Evolutionary conservation across 768 basidiomycete genomes (phyloP).

Genomic region (Hysterangium stoloniferum): DNA sequence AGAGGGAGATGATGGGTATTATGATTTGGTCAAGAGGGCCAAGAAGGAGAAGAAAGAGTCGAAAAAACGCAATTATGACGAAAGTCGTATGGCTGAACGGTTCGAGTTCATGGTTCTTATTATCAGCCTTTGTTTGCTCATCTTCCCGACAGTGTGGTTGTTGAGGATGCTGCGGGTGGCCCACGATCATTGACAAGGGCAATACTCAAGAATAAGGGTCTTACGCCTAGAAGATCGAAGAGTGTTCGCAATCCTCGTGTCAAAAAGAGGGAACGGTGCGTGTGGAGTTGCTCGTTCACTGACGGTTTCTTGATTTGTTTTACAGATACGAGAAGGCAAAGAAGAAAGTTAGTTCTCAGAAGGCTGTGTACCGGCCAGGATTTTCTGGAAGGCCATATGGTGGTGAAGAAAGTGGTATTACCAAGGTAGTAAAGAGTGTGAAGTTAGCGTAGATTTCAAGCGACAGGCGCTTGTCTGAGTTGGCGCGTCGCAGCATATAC

Average conservation of each 20-base stretch:
- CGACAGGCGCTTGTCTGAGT: slow-evolving; percentile 4
- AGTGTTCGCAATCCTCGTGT: slow-evolving; percentile 92
- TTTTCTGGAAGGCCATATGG: slow-evolving; percentile 67
- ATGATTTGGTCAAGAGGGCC: slow-evolving; percentile 77
- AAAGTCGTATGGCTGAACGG: slow-evolving; percentile 46
- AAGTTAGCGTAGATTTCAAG: slow-evolving; percentile 39
- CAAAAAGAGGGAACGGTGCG: slow-evolving; percentile 74
- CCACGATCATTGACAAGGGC: slow-evolving; percentile 85
- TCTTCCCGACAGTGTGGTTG: slow-evolving; percentile 23
- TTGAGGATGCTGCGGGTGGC: slow-evolving; percentile 42
- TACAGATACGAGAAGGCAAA: slow-evolving; percentile 83
- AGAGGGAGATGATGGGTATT: slow-evolving; percentile 69
- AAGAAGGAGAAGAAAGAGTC: slow-evolving; percentile 64
- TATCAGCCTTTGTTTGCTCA: no score
- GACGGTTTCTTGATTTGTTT: not conserved
- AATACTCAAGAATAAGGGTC: slow-evolving; percentile 89
- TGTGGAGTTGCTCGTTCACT: not conserved
- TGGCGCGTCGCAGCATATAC: slow-evolving; percentile 1
- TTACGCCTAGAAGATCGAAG: slow-evolving; percentile 86
- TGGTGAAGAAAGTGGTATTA: slow-evolving; percentile 89
- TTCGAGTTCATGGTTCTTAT: slow-evolving; percentile 27
- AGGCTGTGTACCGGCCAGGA: slow-evolving; percentile 90
- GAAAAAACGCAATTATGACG: slow-evolving; percentile 80
- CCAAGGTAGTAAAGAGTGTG: slow-evolving; percentile 78
- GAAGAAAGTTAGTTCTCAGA: slow-evolving; percentile 83